Conservation (phyloP, 2,329 filamentous ascomycete genomes). For the Chrysoporthe puriensis region DNA sequence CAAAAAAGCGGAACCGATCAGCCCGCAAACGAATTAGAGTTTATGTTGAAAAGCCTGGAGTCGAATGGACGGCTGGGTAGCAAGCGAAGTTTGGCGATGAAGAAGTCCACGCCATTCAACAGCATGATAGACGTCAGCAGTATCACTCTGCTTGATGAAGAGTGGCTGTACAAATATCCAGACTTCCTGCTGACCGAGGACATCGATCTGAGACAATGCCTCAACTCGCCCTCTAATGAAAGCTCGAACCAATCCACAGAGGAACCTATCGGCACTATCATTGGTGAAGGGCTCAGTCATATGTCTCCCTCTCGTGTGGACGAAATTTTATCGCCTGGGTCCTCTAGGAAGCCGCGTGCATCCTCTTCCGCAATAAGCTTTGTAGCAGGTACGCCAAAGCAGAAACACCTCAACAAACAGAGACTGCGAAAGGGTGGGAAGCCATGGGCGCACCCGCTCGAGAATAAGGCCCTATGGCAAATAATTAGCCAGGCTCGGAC, state of each 20-base stretch:
- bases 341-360: neutral
- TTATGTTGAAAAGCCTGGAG: neutral
- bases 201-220: neutral
- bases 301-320: neutral
- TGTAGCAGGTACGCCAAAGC: slow-evolving; percentile 3
- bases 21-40: neutral
- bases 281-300: neutral
- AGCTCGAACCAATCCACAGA: neutral
- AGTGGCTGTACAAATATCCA: slow-evolving; percentile 32
- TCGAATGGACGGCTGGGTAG: neutral
- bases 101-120: slow-evolving; percentile 24
- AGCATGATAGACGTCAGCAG: slow-evolving; percentile 24
- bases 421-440: neutral
- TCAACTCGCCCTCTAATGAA: neutral
- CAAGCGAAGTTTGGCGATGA: slow-evolving; percentile 11
- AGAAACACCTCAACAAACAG: neutral
- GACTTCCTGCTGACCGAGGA: slow-evolving; percentile 20
- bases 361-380: neutral
- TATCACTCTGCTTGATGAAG: slow-evolving; percentile 27
- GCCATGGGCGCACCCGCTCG: accelerated
- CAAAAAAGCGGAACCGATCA: neutral
- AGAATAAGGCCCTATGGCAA: neutral
- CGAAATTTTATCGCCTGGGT: neutral
- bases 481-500: neutral
- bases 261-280: neutral